These are phyloP conservation scores for Testicularia cyperi DNA, from an alignment of 1,284 basidiomycete genomes.

Conservation along the genomic window DNA sequence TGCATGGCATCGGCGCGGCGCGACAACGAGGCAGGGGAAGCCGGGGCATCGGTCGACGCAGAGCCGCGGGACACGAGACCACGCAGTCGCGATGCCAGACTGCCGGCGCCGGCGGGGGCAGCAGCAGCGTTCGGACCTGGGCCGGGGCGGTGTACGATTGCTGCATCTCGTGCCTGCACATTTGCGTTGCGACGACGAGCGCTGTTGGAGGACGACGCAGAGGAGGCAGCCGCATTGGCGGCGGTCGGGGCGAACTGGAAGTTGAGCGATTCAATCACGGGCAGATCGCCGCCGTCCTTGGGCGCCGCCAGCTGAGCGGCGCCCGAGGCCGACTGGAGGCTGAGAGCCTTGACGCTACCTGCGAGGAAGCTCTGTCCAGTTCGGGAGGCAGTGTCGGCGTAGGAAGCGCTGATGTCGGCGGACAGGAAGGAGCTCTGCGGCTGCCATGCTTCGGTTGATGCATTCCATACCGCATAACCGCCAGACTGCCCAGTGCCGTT, in stretches of 20 bases:
- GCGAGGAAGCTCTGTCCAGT: constrained; percentile 61
- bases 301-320: constrained; percentile 61
- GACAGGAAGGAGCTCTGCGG: constrained; percentile 36
- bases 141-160: too few relatives aligned
- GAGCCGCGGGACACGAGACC: constrained; percentile 13
- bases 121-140: too few relatives aligned
- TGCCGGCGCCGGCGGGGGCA: not conserved
- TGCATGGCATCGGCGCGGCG: constrained; percentile 38
- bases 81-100: constrained; percentile 16
- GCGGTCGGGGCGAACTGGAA: constrained; percentile 64
- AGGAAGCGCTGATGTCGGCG: constrained; percentile 74
- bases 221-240: constrained; percentile 62
- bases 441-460: constrained; percentile 69
- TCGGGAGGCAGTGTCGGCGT: constrained; percentile 64
- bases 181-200: constrained; percentile 8
- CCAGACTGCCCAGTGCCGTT: constrained; percentile 62
- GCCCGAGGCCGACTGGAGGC: constrained; percentile 61
- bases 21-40: constrained; percentile 11
- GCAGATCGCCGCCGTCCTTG: constrained; percentile 49
- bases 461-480: constrained; percentile 78
- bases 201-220: constrained; percentile 14
- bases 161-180: constrained; percentile 6
- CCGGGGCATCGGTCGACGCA: not conserved
- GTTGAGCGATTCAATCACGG: constrained; percentile 45
- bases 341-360: constrained; percentile 62